Evolutionary conservation across 2,329 filamentous ascomycete genomes (phyloP), one percentile per base, ranked within the genome.

Genomic region (Penicillium sp.): DNA sequence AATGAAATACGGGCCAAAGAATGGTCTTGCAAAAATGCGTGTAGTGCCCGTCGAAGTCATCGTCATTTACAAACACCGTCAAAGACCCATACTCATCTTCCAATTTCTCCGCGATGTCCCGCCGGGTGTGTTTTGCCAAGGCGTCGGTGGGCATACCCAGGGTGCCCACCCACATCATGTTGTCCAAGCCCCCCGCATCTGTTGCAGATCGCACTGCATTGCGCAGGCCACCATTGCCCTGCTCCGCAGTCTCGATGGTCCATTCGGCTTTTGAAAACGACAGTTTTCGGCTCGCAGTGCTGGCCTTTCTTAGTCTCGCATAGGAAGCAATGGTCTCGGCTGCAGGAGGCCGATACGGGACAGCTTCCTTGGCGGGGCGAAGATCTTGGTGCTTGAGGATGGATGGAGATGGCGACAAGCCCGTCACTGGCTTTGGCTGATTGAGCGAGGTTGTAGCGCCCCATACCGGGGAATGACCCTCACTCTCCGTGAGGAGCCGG

Each of bases 21-120:
- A 97, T 96, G 15, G 93, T 91, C 79, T 97, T 97, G 86, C 93
- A 97, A 73, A 94, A 97, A 76, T 97, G 93, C 13, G 89, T 86
- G 71, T 97, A 97, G 76, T 96, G 93, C 1, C 93, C 92, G 69
- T 97, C 89, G 71, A 97, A 92, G 75, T 97, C 93, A 71, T 89
- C 91, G 77, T 97, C 93, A 60, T 86, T 89, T 74, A 90, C 89
- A 73, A 89, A 96, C 35, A 97, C 92, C 2, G 89, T 86, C 64
- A 96, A 76, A 68, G 91, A 92, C 66, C 94, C 86, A 72, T 90
- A 88, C 70, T 96, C 90, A 27, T 88, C 89, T 49, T 90, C 87
- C 9, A 97, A 78, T 55, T 85, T 86, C 70, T 94, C 89, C 62
- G 91, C 86, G 62, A 97, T 97, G 52, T 93, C 90, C 57, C 89